Conservation (phyloP, 352 stramenopile genomes). For the Globisporangium recalcitrans region DNA sequence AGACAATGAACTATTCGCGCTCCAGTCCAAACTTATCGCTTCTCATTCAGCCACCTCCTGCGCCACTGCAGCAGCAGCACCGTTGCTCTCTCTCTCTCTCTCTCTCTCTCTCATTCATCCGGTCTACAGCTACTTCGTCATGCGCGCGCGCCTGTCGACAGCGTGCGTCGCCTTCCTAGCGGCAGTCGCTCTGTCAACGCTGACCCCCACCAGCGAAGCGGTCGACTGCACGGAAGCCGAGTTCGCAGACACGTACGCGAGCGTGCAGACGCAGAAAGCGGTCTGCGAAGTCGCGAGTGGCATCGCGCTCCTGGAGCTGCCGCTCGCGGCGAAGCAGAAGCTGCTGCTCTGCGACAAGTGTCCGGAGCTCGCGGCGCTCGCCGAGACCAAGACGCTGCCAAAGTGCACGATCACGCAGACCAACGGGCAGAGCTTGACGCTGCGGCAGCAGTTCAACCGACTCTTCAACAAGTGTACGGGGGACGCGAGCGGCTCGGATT, state of each 20-base stretch:
- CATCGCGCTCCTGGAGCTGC: neutral
- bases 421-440: neutral
- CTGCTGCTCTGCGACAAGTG: slow-evolving; percentile 1
- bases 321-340: neutral
- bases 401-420: neutral
- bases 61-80: no score
- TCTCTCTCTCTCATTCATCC: neutral
- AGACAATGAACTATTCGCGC: no score
- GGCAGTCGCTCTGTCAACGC: neutral
- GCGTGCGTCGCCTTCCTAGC: neutral
- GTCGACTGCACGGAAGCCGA: neutral
- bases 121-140: neutral
- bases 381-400: neutral
- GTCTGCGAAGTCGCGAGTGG: neutral
- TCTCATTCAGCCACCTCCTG: no score
- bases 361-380: neutral
- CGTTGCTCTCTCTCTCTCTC: neutral
- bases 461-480: neutral
- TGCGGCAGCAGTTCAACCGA: neutral
- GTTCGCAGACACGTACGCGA: neutral
- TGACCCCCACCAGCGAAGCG: neutral
- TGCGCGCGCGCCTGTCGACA: neutral
- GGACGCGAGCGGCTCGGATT: neutral
- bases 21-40: no score
- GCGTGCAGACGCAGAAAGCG: neutral